Evolutionary conservation across 371 early-diverging fungal species (phyloP).

Genomic region (Rhizomucor miehei): DNA sequence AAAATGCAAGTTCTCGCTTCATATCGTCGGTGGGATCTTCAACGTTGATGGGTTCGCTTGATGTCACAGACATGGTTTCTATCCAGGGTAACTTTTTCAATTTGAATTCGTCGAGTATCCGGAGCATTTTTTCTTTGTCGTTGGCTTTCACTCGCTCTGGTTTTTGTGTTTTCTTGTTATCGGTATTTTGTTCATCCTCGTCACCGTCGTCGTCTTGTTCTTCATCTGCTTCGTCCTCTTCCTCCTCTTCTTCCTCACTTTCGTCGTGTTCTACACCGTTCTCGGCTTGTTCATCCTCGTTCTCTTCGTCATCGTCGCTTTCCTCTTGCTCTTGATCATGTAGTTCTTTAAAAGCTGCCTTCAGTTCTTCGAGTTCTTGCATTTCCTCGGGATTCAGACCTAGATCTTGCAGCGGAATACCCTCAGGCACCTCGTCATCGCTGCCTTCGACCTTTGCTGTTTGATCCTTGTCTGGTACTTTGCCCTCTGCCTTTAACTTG

Average conservation of each 20-base stretch:
- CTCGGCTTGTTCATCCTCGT: constrained; percentile 28
- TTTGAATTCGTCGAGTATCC: constrained; percentile 54
- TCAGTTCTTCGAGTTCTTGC: constrained; percentile 60
- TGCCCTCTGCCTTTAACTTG: constrained; percentile 34
- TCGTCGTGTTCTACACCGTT: constrained; percentile 39
- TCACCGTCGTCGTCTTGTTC: constrained; percentile 1
- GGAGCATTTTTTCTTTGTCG: background rate
- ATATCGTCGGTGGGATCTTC: constrained; percentile 83
- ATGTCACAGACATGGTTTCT: constrained; percentile 77
- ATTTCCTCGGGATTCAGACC: constrained; percentile 79
- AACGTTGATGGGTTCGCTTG: constrained; percentile 54
- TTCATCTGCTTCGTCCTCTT: constrained; percentile 13
- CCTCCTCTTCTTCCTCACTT: too few species aligned
- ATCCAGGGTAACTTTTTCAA: constrained; percentile 77
- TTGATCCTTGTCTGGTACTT: constrained; percentile 34
- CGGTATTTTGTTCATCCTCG: background rate
- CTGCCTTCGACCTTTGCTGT: constrained; percentile 21
- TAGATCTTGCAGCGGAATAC: constrained; percentile 36
- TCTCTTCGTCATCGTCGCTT: constrained; percentile 62
- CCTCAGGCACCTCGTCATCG: constrained; percentile 18
- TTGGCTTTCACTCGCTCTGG: constrained; percentile 1
- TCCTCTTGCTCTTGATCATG: constrained; percentile 52
- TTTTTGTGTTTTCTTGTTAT: background rate
- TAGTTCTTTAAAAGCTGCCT: constrained; percentile 3
- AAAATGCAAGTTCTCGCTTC: constrained; percentile 88